Evolutionary conservation across 2,329 filamentous ascomycete species (phyloP), one percentile per base, ranked within the genome.

Genomic region (Pseudocercospora pini-densiflorae): DNA sequence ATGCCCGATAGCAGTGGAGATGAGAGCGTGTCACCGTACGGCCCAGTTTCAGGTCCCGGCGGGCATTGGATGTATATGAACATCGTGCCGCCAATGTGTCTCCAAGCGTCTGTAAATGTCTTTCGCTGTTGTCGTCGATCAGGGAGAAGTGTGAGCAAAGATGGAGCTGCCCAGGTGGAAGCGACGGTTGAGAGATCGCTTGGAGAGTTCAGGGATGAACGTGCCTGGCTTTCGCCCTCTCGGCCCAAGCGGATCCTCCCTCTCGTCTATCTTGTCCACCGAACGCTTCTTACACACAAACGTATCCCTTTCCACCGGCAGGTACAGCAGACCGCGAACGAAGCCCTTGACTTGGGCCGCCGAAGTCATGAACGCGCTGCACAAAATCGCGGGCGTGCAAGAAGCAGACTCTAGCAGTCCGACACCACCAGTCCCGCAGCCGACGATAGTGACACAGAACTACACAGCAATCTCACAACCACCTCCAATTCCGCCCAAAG

Each of bases 361-460:
- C 68, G 63, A 62, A 62, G 29, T 36, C 62, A 78, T 78, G 77
- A 73, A 78, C 45, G 72, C 76, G n/a, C 71, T 78, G 55, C 72
- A 77, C 71, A 74, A 72, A 36, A 65, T 77, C 23, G 76, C 76
- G 55, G 76, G 77, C 65, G 74, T 77, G 45, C 70, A 74, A 62
- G 76, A 77, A 40, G 73, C 71, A 24, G 47, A 61, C 33, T 29
- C 59, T 9, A 21, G 57, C 64, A 61, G 55, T 71, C 71, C 16
- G 68, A 74, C 45, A 43, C 69, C 47, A 61, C 68, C 70, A 63
- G 65, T 60, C 40, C 68, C 60, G 19, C 49, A 57, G 40, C 19
- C 61, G 31, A 62, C 63, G 12, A 19, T 47, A 12, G 33, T 31
- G 43, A 62, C 33, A n/a, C 59, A 71, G n/a, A 54, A 66, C 65